These are phyloP conservation scores for Geopyxis carbonaria DNA, from an alignment of 495 filamentous ascomycete species.

Conservation along the genomic window DNA sequence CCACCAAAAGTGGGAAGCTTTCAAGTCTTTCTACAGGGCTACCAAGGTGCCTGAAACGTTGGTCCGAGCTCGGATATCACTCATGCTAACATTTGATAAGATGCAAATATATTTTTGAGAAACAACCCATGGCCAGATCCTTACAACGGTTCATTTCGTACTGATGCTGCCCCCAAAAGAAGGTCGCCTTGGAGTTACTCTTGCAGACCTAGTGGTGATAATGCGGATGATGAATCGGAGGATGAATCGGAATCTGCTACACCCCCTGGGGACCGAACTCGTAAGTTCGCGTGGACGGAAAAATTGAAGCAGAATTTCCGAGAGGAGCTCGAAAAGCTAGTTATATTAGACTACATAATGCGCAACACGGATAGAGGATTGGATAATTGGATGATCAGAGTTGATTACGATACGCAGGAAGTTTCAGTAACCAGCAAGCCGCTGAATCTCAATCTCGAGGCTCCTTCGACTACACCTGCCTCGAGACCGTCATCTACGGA, in stretches of 20 bases:
- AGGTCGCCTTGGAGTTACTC: constrained; percentile 70
- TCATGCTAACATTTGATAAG: constrained; percentile 25
- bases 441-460: constrained; percentile 43
- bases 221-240: constrained; percentile 56
- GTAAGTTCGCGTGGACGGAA: constrained; percentile 71
- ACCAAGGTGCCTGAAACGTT: constrained; percentile 34
- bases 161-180: constrained; percentile 50
- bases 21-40: constrained; percentile 92
- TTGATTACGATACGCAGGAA: constrained; percentile 65
- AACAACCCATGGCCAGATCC: constrained; percentile 99
- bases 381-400: constrained; percentile 99
- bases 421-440: constrained; percentile 77
- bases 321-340: constrained; percentile 90
- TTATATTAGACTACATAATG: constrained; percentile 98
- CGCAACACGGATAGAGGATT: constrained; percentile 91
- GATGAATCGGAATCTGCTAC: constrained; percentile 32
- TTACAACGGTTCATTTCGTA: constrained; percentile 54
- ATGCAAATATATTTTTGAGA: constrained; percentile 85
- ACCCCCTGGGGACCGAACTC: constrained; percentile 32
- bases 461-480: constrained; percentile 35
- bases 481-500: constrained; percentile 29
- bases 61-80: not conserved
- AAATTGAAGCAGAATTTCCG: constrained; percentile 76
- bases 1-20: constrained; percentile 90
- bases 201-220: constrained; percentile 55